phyloP scores from a whole-genome alignment of 2,329 filamentous ascomycete genomes.

The Catunica adiposa region DNA sequence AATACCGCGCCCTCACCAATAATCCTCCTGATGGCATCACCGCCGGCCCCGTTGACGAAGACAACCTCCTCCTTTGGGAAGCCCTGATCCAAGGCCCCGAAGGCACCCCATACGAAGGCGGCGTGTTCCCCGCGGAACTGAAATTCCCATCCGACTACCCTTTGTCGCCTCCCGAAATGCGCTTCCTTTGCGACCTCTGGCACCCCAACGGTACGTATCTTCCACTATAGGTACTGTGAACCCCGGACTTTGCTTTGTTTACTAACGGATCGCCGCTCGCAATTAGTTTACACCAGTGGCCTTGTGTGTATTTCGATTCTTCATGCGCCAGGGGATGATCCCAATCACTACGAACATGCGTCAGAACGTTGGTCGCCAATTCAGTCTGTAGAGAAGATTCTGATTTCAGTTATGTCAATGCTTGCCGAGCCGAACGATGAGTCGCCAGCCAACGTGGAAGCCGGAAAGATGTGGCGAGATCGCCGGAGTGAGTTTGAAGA shows the following conservation, averaged over 20 bases:
- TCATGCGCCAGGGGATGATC: constrained; percentile 88
- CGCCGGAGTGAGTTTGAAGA: constrained; percentile 68
- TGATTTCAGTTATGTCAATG: constrained; percentile 97
- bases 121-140: constrained; percentile 86
- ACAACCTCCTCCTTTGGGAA: constrained; percentile 93
- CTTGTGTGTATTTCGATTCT: constrained; percentile 97
- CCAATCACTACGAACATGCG: constrained; percentile 94
- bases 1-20: constrained; percentile 86
- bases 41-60: constrained; percentile 80
- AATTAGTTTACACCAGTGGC: constrained; percentile 70
- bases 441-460: constrained; percentile 89
- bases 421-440: constrained; percentile 94
- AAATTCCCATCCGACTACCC: constrained; percentile 94
- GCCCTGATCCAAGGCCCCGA: constrained; percentile 90
- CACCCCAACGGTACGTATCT: constrained; percentile 69
- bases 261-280: background rate
- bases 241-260: no score
- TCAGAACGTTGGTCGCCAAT: constrained; percentile 94
- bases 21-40: constrained; percentile 97
- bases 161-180: constrained; percentile 90
- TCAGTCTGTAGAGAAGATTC: constrained; percentile 92
- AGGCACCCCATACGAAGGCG: constrained; percentile 89
- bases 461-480: constrained; percentile 91
- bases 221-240: background rate
- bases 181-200: constrained; percentile 84